These are phyloP conservation scores for Tuber aestivum DNA, from an alignment of 495 filamentous ascomycete genomes.

Conservation along the genomic window DNA sequence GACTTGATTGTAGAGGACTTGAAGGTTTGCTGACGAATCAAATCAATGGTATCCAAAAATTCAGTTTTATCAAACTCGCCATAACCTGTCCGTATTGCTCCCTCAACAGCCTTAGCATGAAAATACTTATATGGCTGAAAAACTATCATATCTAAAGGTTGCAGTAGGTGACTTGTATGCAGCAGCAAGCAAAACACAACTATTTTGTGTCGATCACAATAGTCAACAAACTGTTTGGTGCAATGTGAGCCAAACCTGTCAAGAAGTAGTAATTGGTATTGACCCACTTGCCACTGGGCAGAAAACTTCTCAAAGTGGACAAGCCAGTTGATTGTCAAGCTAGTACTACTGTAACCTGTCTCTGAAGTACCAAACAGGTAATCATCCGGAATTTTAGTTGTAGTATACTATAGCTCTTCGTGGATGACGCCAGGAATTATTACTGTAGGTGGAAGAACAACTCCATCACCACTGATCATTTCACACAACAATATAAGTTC, in stretches of 20 bases:
- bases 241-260: too few relatives aligned
- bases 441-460: slow-evolving; percentile 15
- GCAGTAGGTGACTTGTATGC: slow-evolving; percentile 19
- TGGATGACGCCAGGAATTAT: slow-evolving; percentile 13
- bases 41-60: too few relatives aligned
- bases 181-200: slow-evolving; percentile 10
- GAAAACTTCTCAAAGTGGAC: too few relatives aligned
- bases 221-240: too few relatives aligned
- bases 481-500: too few relatives aligned
- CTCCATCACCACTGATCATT: slow-evolving; percentile 19
- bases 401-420: slow-evolving; percentile 6
- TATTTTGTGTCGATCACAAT: slow-evolving; percentile 10
- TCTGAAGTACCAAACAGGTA: slow-evolving; percentile 6
- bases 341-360: slow-evolving; percentile 23
- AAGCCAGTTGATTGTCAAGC: slow-evolving; percentile 6
- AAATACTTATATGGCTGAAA: too few relatives aligned
- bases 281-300: too few relatives aligned
- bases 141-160: slow-evolving; percentile 21
- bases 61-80: too few relatives aligned
- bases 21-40: neutral
- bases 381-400: neutral
- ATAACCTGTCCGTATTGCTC: too few relatives aligned
- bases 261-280: too few relatives aligned
- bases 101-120: too few relatives aligned
- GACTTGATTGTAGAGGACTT: neutral